phyloP scores from a whole-genome alignment of 2,329 filamentous ascomycete species.

The Byssothecium circinans region DNA sequence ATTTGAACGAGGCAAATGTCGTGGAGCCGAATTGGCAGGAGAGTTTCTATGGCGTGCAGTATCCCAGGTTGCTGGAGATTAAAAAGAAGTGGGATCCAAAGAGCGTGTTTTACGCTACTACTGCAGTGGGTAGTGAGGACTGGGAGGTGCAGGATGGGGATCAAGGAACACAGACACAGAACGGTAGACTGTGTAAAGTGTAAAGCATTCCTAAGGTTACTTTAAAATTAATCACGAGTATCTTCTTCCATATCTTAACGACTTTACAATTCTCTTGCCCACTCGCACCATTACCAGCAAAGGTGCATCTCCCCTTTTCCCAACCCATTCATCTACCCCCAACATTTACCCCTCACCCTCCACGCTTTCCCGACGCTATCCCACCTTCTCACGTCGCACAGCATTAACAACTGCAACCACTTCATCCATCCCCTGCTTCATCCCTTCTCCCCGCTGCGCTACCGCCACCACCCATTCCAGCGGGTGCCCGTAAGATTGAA shows the following conservation, averaged over 20 bases:
- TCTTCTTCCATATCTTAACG: neutral
- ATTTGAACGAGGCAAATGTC: slow-evolving; percentile 33
- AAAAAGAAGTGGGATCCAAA: slow-evolving; percentile 32
- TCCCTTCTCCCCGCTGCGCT: neutral
- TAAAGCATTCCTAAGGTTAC: slow-evolving; percentile 35
- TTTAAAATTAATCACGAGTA: neutral
- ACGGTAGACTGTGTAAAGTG: slow-evolving; percentile 27
- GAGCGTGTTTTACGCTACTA: slow-evolving; percentile 29
- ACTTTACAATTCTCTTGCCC: neutral
- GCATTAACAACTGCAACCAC: neutral
- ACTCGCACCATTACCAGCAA: neutral
- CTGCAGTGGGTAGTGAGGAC: slow-evolving; percentile 26
- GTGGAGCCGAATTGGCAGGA: slow-evolving; percentile 29
- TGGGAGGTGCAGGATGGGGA: slow-evolving; percentile 27
- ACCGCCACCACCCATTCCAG: neutral
- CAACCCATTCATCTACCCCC: too few species aligned
- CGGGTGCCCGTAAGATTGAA: neutral
- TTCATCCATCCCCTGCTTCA: neutral
- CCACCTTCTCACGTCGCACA: neutral
- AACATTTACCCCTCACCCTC: neutral
- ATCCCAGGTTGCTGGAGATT: slow-evolving; percentile 24
- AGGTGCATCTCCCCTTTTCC: too few species aligned
- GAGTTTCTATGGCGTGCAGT: slow-evolving; percentile 33
- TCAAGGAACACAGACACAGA: slow-evolving; percentile 23
- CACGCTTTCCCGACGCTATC: neutral